A percentile compares a stretch with the other conserved stretches of the same genome.
Conservation (phyloP, 2,329 filamentous ascomycete species). For the Fusarium pseudocircinatum region DNA sequence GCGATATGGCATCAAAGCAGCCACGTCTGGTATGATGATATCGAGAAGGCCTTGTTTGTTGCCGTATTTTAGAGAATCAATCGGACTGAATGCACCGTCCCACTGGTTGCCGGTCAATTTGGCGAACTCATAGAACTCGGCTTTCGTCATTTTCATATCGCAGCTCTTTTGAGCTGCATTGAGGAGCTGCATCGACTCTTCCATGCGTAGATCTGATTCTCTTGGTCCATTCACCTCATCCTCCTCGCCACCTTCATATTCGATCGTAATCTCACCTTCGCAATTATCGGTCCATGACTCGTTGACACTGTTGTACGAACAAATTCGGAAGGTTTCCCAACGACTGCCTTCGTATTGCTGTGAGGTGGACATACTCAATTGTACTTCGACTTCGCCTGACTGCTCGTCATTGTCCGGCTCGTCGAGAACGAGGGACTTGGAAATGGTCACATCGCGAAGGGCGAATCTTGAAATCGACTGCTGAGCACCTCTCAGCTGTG, state of each 20-base stretch:
- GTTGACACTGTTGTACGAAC: not conserved
- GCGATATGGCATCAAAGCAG: constrained; percentile 1
- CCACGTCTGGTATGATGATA: constrained; percentile 1
- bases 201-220: not conserved
- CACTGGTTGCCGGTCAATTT: constrained; percentile 3
- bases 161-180: not conserved
- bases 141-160: not conserved
- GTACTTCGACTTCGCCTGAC: not conserved
- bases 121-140: constrained; percentile 1
- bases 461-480: not conserved
- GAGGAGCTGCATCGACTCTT: not conserved
- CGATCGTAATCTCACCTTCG: not conserved
- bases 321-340: constrained; percentile 1
- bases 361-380: not conserved
- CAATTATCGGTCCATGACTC: not conserved
- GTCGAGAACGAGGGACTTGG: not conserved
- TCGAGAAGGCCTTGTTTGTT: not conserved
- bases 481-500: not conserved
- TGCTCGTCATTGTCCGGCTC: not conserved
- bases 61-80: not conserved
- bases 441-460: constrained; percentile 6
- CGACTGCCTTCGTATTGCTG: constrained; percentile 3
- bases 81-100: constrained; percentile 3
- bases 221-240: not conserved
- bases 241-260: not conserved